Percentiles rank a stretch among this genome's conserved stretches.
Evolutionary conservation across 1,284 basidiomycete genomes (phyloP).

Genomic region (Ceratobasidium sp.): DNA sequence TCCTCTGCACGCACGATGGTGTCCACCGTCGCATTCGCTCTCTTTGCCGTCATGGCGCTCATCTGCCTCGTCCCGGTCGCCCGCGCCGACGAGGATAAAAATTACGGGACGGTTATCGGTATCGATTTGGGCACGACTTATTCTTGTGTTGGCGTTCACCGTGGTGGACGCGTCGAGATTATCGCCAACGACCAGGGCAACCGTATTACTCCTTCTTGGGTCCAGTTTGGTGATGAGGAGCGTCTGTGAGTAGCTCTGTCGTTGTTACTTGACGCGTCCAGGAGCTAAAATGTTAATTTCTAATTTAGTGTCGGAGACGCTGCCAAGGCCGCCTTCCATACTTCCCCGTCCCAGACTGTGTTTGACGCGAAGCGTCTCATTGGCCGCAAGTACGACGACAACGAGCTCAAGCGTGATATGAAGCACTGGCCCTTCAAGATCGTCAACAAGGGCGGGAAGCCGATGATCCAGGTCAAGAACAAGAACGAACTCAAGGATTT

Average conservation of each 20-base stretch:
- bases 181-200: slow-evolving; percentile 98
- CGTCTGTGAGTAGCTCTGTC: slow-evolving; percentile 72
- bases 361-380: slow-evolving; percentile 98
- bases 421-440: slow-evolving; percentile 93
- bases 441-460: slow-evolving; percentile 85
- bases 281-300: not conserved
- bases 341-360: slow-evolving; percentile 64
- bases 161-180: slow-evolving; percentile 93
- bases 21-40: slow-evolving; percentile 41
- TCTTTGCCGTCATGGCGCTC: slow-evolving; percentile 44
- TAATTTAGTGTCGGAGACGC: slow-evolving; percentile 71
- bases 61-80: slow-evolving; percentile 46
- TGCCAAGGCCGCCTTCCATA: slow-evolving; percentile 71
- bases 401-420: slow-evolving; percentile 71
- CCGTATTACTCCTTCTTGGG: slow-evolving; percentile 97
- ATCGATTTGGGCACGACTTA: slow-evolving; percentile 82
- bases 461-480: slow-evolving; percentile 73
- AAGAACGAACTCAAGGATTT: slow-evolving; percentile 83
- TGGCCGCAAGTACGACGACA: slow-evolving; percentile 67
- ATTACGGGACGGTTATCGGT: slow-evolving; percentile 95
- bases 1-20: slow-evolving; percentile 41
- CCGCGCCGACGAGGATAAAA: slow-evolving; percentile 61
- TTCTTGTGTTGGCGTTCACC: slow-evolving; percentile 74
- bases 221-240: slow-evolving; percentile 91
- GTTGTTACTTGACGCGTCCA: not conserved